phyloP scores from a whole-genome alignment of 2,329 filamentous ascomycete species.

The Lomentospora prolificans region DNA sequence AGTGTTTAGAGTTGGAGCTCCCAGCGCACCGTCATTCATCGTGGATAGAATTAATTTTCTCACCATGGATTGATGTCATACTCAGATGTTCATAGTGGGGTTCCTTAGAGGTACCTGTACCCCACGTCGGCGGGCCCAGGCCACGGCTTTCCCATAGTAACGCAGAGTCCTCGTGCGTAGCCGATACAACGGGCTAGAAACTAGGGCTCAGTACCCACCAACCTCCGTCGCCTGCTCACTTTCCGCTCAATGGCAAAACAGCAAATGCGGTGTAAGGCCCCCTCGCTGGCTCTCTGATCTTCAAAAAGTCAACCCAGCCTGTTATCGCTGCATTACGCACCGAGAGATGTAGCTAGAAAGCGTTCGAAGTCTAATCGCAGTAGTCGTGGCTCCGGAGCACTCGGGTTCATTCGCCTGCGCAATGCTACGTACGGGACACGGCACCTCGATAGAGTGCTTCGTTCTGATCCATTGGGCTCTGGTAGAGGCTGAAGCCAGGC shows the following conservation, averaged over 20 bases:
- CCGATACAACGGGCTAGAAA: background rate
- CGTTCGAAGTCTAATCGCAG: background rate
- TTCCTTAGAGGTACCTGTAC: background rate
- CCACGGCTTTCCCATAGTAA: background rate
- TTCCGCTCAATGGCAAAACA: background rate
- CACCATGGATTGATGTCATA: constrained; percentile 6
- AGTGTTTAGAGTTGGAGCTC: background rate
- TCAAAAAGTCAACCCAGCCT: background rate
- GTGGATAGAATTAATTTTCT: background rate
- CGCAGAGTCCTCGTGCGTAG: background rate
- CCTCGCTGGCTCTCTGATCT: too few species aligned
- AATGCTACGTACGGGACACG: too few species aligned
- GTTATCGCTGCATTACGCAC: background rate
- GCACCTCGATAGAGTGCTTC: too few species aligned
- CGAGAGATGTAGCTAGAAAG: background rate
- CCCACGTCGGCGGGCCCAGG: background rate
- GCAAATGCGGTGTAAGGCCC: too few species aligned
- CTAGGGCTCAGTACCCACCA: background rate
- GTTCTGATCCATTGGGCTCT: too few species aligned
- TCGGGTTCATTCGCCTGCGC: background rate
- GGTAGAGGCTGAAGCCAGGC: background rate
- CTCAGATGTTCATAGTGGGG: constrained; percentile 2
- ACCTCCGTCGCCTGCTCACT: background rate
- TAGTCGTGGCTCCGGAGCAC: background rate
- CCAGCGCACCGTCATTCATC: background rate